Evolutionary conservation across 805 yeast species (phyloP), one percentile per base, ranked within the genome.

Genomic region (Saccharomycopsis javanensis): DNA sequence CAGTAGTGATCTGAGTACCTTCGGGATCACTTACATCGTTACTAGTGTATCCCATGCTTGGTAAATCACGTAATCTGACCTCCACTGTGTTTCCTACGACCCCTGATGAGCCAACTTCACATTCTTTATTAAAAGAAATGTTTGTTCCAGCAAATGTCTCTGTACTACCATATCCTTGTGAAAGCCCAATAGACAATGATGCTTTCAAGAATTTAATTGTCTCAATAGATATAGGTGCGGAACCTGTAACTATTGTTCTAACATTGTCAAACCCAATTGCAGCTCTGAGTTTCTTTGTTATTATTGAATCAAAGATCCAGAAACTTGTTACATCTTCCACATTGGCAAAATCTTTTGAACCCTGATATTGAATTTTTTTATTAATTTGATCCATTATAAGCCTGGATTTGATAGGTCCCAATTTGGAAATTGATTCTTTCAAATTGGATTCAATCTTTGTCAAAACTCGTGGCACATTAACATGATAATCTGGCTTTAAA

Each of bases 191-290:
- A 51, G 75, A 75, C 46, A 83, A 72, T 3, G 79, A 69, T 4
- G 81, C 80, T 63, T 75, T 75, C 61, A 83, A 67, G 66, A 82
- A 83, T 61, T 71, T 74, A 28, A 80, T 69, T 2, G 85, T 80
- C 54, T 75, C 80, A 7, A 76, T 72, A 38, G 81, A 72, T 59
- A 83, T 73, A 18, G 88, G 87, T 2, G 88, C 88, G 50, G 83
- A 78, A 1, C 88, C 85, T 35, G 71, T 66, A 28, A 67, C 61
- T 51, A 69, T 62, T 37, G 63, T 58, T 16, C 64, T 54, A 13
- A 69, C 58, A 34, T 72, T 67, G 33, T 72, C 74, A 64, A 76
- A 70, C 0, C 80, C 80, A 11, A 75, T 62, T 7, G 62, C 60
- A 2, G 57, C 63, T 64, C 68, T 63, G 28, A 72, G 62, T 63